Conservation (phyloP, 1,139 yeast genomes). For the Yamadazyma kanchanaburiensis region DNA sequence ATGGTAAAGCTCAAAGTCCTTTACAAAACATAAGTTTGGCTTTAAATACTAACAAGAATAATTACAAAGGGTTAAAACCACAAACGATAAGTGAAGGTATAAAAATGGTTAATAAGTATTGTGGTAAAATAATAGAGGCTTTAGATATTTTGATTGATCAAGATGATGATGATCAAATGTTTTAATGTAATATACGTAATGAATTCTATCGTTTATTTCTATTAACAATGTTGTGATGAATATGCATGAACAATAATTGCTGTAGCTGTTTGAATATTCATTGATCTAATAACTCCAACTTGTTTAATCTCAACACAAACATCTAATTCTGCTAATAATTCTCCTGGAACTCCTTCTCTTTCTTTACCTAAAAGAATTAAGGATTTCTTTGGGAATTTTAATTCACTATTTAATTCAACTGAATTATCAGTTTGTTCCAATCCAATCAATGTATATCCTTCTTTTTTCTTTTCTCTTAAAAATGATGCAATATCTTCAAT, state of each 20-base stretch:
- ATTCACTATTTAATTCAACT: conserved; percentile 57
- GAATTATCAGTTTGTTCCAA: conserved; percentile 91
- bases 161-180: conserved; percentile 32
- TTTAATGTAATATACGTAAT: conserved; percentile 10
- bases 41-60: conserved; percentile 35
- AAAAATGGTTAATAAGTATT: conserved; percentile 30
- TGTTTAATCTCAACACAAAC: conserved; percentile 89
- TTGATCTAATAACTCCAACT: conserved; percentile 85
- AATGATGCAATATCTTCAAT: conserved; percentile 51
- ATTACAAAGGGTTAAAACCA: conserved; percentile 38
- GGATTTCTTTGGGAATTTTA: conserved; percentile 76
- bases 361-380: conserved; percentile 80
- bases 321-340: conserved; percentile 76
- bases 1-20: conserved; percentile 64
- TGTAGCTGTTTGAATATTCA: conserved; percentile 96
- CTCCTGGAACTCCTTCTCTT: conserved; percentile 90
- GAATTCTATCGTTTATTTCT: no score
- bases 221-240: conserved; percentile 64
- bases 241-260: conserved; percentile 93
- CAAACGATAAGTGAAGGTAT: conserved; percentile 25
- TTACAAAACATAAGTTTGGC: conserved; percentile 55
- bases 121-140: conserved; percentile 34
- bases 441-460: conserved; percentile 86
- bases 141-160: conserved; percentile 38
- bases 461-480: conserved; percentile 60